Evolutionary conservation across 2,329 filamentous ascomycete species (phyloP).

Genomic region (Penicillium sp.): DNA sequence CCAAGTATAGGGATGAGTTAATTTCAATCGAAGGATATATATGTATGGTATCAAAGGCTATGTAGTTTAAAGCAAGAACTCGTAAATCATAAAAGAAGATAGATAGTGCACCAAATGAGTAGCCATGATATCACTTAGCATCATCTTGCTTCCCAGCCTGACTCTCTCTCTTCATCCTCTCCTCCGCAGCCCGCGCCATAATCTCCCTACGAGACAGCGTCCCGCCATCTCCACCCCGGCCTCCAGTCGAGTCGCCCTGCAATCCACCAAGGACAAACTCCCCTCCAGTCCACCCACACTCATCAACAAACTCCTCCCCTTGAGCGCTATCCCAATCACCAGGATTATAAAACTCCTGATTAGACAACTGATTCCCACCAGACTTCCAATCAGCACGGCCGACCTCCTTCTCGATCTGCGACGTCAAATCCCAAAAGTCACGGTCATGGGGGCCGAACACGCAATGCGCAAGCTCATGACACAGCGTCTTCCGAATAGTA

Average conservation of each 20-base stretch:
- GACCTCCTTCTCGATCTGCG: slow-evolving; percentile 79
- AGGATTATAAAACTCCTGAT: slow-evolving; percentile 51
- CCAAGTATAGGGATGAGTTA: neutral
- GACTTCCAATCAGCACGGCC: slow-evolving; percentile 67
- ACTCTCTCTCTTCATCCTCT: slow-evolving; percentile 49
- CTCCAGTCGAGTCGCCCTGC: slow-evolving; percentile 37
- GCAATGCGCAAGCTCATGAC: slow-evolving; percentile 91
- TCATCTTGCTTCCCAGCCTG: slow-evolving; percentile 30
- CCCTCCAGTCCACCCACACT: slow-evolving; percentile 69
- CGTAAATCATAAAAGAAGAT: slow-evolving; percentile 5
- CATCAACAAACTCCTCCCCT: slow-evolving; percentile 53
- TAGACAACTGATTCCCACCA: slow-evolving; percentile 56
- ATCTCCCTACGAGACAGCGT: slow-evolving; percentile 60
- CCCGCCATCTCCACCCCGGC: slow-evolving; percentile 19
- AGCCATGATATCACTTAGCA: slow-evolving; percentile 5
- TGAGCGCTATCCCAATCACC: slow-evolving; percentile 46
- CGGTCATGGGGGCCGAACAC: slow-evolving; percentile 75
- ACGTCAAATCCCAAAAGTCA: slow-evolving; percentile 81
- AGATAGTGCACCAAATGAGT: neutral
- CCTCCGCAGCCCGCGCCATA: slow-evolving; percentile 64
- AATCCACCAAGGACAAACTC: slow-evolving; percentile 62
- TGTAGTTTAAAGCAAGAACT: neutral
- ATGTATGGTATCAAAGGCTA: neutral
- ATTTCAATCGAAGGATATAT: neutral
- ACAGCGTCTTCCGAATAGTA: slow-evolving; percentile 81